These are phyloP conservation scores for Brassica balearica DNA, from an alignment of 441 rosid genomes.

Conservation along the genomic window DNA sequence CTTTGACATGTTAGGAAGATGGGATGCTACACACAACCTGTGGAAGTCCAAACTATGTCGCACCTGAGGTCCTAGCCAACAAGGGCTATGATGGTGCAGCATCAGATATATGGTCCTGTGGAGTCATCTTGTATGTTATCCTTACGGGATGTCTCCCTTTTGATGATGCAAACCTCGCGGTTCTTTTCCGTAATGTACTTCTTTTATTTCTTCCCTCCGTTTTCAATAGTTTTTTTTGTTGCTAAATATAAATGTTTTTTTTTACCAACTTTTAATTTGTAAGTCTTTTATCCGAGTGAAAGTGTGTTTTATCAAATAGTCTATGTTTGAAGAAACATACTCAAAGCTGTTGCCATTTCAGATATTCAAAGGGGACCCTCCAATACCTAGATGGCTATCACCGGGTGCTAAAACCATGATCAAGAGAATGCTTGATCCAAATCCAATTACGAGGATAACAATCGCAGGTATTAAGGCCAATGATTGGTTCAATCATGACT, in stretches of 20 bases:
- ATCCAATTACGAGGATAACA: constrained; percentile 70
- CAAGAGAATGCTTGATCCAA: constrained; percentile 82
- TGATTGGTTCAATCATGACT: constrained; percentile 79
- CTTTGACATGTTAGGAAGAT: constrained; percentile 60
- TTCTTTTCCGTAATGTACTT: constrained; percentile 80
- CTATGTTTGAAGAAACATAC: constrained; percentile 22
- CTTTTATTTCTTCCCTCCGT: not conserved
- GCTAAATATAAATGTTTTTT: not conserved
- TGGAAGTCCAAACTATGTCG: constrained; percentile 94
- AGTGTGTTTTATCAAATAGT: not conserved
- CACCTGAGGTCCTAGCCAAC: constrained; percentile 82
- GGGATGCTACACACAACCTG: constrained; percentile 89
- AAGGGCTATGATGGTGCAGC: constrained; percentile 88
- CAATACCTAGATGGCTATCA: constrained; percentile 82
- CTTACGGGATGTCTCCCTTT: constrained; percentile 86
- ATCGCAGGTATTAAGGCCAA: constrained; percentile 63
- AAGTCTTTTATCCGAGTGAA: not conserved
- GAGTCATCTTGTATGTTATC: constrained; percentile 81
- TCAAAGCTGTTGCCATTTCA: constrained; percentile 32
- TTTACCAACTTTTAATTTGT: not conserved
- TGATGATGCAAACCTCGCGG: constrained; percentile 87
- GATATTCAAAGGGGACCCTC: constrained; percentile 84
- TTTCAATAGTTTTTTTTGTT: not conserved
- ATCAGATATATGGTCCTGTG: constrained; percentile 90
- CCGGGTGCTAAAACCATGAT: constrained; percentile 71